Conservation (phyloP, 192 early-diverging fungal genomes). For the Geosiphon pyriformis region DNA sequence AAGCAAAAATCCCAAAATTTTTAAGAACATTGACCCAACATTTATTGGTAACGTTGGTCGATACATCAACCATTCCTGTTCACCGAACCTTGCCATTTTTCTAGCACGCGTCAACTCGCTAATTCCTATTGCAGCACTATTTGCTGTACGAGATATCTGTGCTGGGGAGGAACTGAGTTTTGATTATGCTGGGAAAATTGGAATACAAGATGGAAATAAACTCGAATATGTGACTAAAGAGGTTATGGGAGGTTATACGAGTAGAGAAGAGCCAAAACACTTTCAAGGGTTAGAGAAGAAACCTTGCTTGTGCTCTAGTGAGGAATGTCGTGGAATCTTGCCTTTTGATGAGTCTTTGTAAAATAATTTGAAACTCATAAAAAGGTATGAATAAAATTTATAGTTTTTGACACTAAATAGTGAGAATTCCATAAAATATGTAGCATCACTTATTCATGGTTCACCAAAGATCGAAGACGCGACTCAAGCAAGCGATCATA, state of each 20-base stretch:
- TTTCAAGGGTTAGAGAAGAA: background rate
- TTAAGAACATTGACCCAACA: slow-evolving; percentile 20
- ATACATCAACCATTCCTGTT: slow-evolving; percentile 22
- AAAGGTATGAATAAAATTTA: no score
- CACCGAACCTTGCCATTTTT: slow-evolving; percentile 13
- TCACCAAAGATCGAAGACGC: no score
- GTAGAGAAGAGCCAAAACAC: no score
- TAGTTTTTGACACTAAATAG: no score
- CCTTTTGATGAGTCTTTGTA: slow-evolving; percentile 20
- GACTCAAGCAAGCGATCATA: no score
- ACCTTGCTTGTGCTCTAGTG: slow-evolving; percentile 17
- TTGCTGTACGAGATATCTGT: slow-evolving; percentile 12
- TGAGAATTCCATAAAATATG: no score
- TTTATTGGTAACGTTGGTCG: slow-evolving; percentile 12
- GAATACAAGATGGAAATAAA: background rate
- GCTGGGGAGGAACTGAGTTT: slow-evolving; percentile 12
- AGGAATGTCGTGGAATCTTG: slow-evolving; percentile 5
- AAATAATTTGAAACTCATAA: no score
- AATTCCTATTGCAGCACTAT: slow-evolving; percentile 13
- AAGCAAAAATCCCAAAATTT: background rate
- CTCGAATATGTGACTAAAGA: background rate
- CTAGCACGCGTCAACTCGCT: slow-evolving; percentile 13
- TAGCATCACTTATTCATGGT: no score
- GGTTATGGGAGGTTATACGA: background rate
- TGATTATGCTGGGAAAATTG: slow-evolving; percentile 13